phyloP scores from a whole-genome alignment of 441 rosid genomes.

The Erysimum cheiri region DNA sequence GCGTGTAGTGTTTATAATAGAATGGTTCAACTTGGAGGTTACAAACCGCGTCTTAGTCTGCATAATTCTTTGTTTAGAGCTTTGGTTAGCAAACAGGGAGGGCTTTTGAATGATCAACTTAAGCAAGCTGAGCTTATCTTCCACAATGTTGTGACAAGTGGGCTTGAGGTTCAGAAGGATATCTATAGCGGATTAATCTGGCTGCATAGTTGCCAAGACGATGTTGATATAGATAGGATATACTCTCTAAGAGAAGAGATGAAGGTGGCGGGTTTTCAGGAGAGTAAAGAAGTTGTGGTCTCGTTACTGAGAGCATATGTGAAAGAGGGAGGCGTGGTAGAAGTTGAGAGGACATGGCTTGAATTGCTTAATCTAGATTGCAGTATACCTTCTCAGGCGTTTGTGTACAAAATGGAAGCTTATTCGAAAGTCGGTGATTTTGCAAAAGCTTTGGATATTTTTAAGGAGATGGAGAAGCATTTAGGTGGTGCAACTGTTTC shows the following conservation, averaged over 20 bases:
- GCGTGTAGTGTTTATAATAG: slow-evolving; percentile 82
- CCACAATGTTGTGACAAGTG: slow-evolving; percentile 69
- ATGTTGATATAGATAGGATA: slow-evolving; percentile 62
- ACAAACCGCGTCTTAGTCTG: slow-evolving; percentile 66
- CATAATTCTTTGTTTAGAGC: slow-evolving; percentile 86
- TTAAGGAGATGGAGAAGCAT: slow-evolving; percentile 71
- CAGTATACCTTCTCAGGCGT: slow-evolving; percentile 65
- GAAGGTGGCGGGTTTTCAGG: slow-evolving; percentile 62
- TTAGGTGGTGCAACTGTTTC: slow-evolving; percentile 59
- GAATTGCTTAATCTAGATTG: slow-evolving; percentile 51
- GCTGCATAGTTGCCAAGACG: slow-evolving; percentile 88
- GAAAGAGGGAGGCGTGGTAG: slow-evolving; percentile 66
- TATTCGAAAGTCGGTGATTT: slow-evolving; percentile 65
- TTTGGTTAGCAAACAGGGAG: slow-evolving; percentile 64
- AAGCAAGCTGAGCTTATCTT: slow-evolving; percentile 89
- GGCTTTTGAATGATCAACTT: slow-evolving; percentile 58
- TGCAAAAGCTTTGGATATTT: slow-evolving; percentile 61
- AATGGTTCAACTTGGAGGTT: slow-evolving; percentile 95
- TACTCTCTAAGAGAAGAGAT: slow-evolving; percentile 64
- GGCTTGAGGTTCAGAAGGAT: slow-evolving; percentile 76
- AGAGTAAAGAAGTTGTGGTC: slow-evolving; percentile 66
- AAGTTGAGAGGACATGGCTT: slow-evolving; percentile 72
- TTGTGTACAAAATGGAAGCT: slow-evolving; percentile 82
- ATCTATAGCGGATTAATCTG: slow-evolving; percentile 74
- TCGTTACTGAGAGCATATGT: slow-evolving; percentile 82